Evolutionary conservation across 306 rosid species (phyloP).

Genomic region (Lotus japonicus): DNA sequence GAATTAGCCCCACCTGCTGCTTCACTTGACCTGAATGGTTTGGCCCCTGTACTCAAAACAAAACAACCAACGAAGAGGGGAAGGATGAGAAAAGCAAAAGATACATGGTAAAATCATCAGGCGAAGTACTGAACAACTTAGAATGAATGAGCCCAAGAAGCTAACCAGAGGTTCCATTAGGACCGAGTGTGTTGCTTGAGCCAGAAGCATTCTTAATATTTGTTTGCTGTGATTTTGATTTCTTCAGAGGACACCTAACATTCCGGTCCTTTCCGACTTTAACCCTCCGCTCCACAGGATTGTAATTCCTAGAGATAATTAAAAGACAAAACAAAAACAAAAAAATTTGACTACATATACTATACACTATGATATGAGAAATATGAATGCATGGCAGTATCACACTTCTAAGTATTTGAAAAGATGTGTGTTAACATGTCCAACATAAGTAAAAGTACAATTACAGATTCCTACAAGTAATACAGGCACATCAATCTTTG

Average conservation of each 20-base stretch:
- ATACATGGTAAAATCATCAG: not conserved
- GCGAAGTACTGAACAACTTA: conserved; percentile 11
- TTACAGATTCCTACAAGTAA: not conserved
- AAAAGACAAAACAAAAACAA: not conserved
- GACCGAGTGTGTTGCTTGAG: conserved; percentile 22
- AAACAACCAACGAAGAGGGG: not conserved
- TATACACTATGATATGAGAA: not conserved
- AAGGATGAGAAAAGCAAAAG: not conserved
- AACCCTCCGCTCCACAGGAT: conserved; percentile 76
- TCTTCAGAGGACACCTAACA: conserved; percentile 42
- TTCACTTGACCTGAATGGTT: conserved; percentile 46
- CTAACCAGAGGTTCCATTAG: conserved; percentile 34
- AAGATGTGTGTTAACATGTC: not conserved
- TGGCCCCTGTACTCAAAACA: conserved; percentile 38
- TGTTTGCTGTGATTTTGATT: conserved; percentile 50
- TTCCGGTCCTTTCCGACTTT: conserved; percentile 69
- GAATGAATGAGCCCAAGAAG: not conserved
- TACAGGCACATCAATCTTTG: not conserved
- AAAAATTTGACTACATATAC: not conserved
- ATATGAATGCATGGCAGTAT: not conserved
- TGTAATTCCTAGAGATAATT: conserved; percentile 54
- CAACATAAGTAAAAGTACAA: not conserved
- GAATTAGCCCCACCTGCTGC: conserved; percentile 34
- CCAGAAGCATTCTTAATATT: conserved; percentile 11
- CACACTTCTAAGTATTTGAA: not conserved